A percentile compares a stretch with the other conserved stretches of the same genome.
These are phyloP conservation scores for Leccinum glutinopallens DNA, from an alignment of 1,284 basidiomycete genomes.

Conservation along the genomic window DNA sequence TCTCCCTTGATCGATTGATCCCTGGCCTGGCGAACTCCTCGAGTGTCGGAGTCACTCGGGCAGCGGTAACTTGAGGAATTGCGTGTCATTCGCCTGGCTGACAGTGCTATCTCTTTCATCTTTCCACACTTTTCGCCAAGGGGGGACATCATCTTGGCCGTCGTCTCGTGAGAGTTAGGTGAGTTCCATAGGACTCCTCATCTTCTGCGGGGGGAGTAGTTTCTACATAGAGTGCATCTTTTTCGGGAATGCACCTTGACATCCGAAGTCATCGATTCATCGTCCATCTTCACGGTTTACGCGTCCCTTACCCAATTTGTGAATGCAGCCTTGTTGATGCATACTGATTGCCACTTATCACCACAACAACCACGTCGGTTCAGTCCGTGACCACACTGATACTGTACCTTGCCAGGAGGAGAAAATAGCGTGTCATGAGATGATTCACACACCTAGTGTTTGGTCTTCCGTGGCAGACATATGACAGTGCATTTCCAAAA, in stretches of 20 bases:
- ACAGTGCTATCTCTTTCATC: not conserved
- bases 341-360: conserved; percentile 14
- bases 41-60: conserved; percentile 3
- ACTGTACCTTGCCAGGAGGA: not conserved
- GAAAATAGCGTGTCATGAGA: conserved; percentile 5
- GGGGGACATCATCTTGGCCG: conserved; percentile 6
- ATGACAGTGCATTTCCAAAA: conserved; percentile 3
- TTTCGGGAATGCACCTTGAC: conserved; percentile 4
- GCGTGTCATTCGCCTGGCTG: not conserved
- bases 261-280: not conserved
- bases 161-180: conserved; percentile 4
- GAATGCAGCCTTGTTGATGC: not conserved
- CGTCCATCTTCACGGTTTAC: conserved; percentile 1
- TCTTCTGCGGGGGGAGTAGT: conserved; percentile 4
- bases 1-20: not conserved
- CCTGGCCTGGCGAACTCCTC: conserved; percentile 3
- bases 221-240: not conserved
- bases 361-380: conserved; percentile 1
- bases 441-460: not conserved
- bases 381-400: conserved; percentile 6
- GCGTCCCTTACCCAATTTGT: conserved; percentile 2
- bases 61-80: not conserved
- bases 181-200: not conserved
- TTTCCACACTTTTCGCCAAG: not conserved
- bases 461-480: not conserved